phyloP scores from a whole-genome alignment of 768 basidiomycete species.

The Termitomyces sp. region DNA sequence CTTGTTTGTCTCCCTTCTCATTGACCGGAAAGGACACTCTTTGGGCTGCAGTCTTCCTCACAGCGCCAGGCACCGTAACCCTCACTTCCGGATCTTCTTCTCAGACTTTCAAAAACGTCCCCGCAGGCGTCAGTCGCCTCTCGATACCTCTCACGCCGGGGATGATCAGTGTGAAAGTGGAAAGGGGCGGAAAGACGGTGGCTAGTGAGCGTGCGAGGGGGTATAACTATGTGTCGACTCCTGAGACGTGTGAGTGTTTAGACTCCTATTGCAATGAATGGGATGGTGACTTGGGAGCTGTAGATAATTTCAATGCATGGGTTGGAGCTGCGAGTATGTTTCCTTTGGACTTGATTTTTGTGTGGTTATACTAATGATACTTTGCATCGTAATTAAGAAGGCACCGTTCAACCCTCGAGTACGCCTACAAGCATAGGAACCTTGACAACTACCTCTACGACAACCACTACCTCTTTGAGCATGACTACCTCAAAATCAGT shows the following conservation, averaged over 20 bases:
- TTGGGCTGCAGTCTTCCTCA: constrained; percentile 65
- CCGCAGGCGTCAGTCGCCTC: constrained; percentile 59
- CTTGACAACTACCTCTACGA: constrained; percentile 1
- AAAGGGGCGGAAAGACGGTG: constrained; percentile 45
- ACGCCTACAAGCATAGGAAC: neutral
- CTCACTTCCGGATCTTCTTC: constrained; percentile 42
- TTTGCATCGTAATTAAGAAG: neutral
- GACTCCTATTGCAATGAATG: constrained; percentile 10
- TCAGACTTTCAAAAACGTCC: constrained; percentile 36
- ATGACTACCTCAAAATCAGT: constrained; percentile 1
- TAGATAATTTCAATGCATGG: constrained; percentile 66
- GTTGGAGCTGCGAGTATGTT: constrained; percentile 44
- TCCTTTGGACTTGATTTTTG: neutral
- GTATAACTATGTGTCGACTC: constrained; percentile 36
- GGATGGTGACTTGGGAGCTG: neutral
- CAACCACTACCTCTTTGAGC: neutral
- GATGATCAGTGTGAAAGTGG: constrained; percentile 54
- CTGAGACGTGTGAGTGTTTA: constrained; percentile 29
- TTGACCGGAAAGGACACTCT: constrained; percentile 45
- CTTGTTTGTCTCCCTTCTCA: neutral
- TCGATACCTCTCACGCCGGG: constrained; percentile 54
- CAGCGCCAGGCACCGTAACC: constrained; percentile 47
- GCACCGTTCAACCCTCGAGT: neutral
- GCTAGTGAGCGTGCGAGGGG: constrained; percentile 45
- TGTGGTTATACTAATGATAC: neutral